Evolutionary conservation across 2,329 filamentous ascomycete species (phyloP).

Genomic region (Lecanicillium sp.): DNA sequence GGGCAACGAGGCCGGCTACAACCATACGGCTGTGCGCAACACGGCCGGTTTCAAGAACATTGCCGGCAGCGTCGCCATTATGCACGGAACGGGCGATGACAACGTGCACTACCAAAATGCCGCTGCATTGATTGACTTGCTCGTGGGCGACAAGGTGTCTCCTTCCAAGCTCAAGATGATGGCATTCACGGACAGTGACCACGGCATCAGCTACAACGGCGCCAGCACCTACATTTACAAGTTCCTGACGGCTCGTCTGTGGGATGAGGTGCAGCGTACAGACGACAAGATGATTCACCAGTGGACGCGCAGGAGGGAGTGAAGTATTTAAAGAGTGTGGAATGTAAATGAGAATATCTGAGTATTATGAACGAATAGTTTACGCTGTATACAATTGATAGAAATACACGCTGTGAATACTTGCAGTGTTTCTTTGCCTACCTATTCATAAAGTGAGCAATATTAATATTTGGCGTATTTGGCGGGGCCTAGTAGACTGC

Average conservation of each 20-base stretch:
- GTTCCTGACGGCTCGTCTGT: constrained; percentile 52
- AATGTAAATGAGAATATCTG: not conserved
- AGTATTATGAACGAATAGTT: not conserved
- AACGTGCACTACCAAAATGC: constrained; percentile 65
- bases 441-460: too few species aligned
- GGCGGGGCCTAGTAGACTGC: too few species aligned
- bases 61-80: constrained; percentile 50
- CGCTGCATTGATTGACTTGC: constrained; percentile 51
- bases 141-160: constrained; percentile 50
- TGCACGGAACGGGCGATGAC: constrained; percentile 61
- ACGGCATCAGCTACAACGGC: constrained; percentile 51
- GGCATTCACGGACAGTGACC: constrained; percentile 58
- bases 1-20: constrained; percentile 51
- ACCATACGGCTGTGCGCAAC: constrained; percentile 49
- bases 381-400: too few species aligned
- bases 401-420: too few species aligned
- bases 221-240: constrained; percentile 50
- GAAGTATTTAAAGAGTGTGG: not conserved
- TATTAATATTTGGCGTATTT: too few species aligned
- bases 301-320: constrained; percentile 16
- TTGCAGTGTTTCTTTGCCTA: too few species aligned
- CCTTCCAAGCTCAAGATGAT: constrained; percentile 55
- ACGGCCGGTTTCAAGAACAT: constrained; percentile 54
- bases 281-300: constrained; percentile 20
- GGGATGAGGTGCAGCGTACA: constrained; percentile 50